phyloP scores from a whole-genome alignment of 2,329 filamentous ascomycete species.

The Botrytis pseudocinerea region DNA sequence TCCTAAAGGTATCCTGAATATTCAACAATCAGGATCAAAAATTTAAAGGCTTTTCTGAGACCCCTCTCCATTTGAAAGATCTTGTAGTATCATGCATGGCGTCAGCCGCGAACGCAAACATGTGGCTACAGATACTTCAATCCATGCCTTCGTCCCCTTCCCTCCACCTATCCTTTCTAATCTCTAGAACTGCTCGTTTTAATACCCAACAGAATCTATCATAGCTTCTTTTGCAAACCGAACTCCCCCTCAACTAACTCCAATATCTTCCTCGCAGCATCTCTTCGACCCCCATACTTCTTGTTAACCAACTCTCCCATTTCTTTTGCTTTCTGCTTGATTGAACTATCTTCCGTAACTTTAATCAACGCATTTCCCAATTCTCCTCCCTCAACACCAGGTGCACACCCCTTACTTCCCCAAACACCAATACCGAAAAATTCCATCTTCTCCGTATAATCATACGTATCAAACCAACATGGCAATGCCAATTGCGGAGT shows the following conservation, averaged over 20 bases:
- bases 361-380: neutral
- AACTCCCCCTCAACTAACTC: conserved; percentile 9
- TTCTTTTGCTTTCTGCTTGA: neutral
- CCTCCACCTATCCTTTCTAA: neutral
- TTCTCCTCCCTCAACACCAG: neutral
- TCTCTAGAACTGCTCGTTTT: neutral
- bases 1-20: neutral
- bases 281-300: conserved; percentile 15
- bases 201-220: neutral
- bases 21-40: neutral
- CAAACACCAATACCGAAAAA: conserved; percentile 44
- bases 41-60: neutral
- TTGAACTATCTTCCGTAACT: neutral
- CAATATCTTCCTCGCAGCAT: conserved; percentile 16
- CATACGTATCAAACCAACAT: conserved; percentile 49
- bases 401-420: conserved; percentile 5
- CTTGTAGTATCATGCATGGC: neutral
- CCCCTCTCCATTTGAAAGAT: fast-evolving
- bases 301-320: conserved; percentile 7
- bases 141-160: neutral
- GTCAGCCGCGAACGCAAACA: neutral
- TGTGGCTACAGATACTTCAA: neutral
- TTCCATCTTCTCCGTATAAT: conserved; percentile 48
- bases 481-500: conserved; percentile 50
- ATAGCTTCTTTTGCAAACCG: neutral